Conservation (phyloP, 192 early-diverging fungal genomes). For the Coemansia sp. region DNA sequence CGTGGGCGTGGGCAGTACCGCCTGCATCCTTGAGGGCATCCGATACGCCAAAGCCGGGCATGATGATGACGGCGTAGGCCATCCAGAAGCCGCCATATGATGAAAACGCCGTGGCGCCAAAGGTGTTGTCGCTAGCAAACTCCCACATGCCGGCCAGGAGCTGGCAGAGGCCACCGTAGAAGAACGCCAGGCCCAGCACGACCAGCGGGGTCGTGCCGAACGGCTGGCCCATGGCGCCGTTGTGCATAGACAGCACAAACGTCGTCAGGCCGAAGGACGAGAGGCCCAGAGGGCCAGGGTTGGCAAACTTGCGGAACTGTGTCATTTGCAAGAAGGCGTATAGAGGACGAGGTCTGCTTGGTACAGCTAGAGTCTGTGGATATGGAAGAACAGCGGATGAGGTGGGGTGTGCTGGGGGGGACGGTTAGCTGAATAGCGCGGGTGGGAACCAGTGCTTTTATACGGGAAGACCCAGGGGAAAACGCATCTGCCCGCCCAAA, state of each 20-base stretch:
- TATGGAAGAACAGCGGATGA: too few species aligned
- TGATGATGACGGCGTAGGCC: conserved; percentile 54
- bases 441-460: too few species aligned
- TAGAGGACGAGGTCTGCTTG: too few species aligned
- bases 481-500: too few species aligned
- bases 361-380: too few species aligned
- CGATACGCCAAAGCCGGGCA: conserved; percentile 53
- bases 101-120: conserved; percentile 76
- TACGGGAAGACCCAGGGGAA: too few species aligned
- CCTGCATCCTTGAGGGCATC: conserved; percentile 29
- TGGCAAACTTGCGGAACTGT: conserved; percentile 44
- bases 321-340: too few species aligned
- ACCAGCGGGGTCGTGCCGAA: conserved; percentile 51
- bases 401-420: too few species aligned
- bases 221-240: conserved; percentile 58
- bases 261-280: conserved; percentile 51
- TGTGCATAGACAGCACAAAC: conserved; percentile 66
- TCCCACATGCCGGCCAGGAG: conserved; percentile 81
- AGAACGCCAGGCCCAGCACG: conserved; percentile 60
- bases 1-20: conserved; percentile 30
- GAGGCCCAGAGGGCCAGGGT: conserved; percentile 52
- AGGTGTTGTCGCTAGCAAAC: conserved; percentile 70
- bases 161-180: conserved; percentile 72
- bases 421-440: not conserved
- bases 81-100: conserved; percentile 68